Percentiles rank a stretch among this genome's conserved stretches.
Conservation (phyloP, 768 basidiomycete species). For the Boletus reticulatus region DNA sequence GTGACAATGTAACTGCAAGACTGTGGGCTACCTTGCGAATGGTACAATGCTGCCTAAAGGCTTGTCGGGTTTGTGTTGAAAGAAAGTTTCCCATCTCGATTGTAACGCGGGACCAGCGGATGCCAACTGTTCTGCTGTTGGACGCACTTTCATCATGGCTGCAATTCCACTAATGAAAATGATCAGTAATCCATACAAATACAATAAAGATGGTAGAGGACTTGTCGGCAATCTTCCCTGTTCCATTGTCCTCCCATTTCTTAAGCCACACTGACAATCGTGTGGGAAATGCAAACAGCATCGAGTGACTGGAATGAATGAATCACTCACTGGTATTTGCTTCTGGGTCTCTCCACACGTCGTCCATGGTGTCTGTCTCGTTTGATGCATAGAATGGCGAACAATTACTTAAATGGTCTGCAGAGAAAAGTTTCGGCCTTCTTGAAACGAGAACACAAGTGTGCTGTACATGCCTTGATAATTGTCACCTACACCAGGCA, state of each 20-base stretch:
- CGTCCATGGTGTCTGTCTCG: constrained; percentile 48
- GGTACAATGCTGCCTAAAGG: constrained; percentile 44
- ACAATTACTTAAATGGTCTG: constrained; percentile 32
- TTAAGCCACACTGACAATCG: constrained; percentile 22
- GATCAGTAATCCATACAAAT: neutral
- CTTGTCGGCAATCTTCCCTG: constrained; percentile 56
- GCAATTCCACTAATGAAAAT: constrained; percentile 44
- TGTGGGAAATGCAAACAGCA: neutral
- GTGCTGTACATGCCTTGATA: constrained; percentile 41
- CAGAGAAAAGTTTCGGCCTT: too few species aligned
- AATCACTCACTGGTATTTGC: constrained; percentile 38
- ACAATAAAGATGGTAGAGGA: constrained; percentile 21
- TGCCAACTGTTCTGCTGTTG: constrained; percentile 44
- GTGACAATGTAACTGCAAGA: neutral
- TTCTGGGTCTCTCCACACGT: constrained; percentile 37
- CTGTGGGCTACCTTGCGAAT: constrained; percentile 38
- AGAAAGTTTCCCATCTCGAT: constrained; percentile 51
- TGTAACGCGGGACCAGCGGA: constrained; percentile 42
- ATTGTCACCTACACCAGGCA: constrained; percentile 78
- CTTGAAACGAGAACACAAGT: neutral
- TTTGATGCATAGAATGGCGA: constrained; percentile 39
- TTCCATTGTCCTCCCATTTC: constrained; percentile 38
- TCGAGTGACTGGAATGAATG: constrained; percentile 3
- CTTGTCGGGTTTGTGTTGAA: constrained; percentile 50
- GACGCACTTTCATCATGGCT: constrained; percentile 55